Evolutionary conservation across 1,139 yeast genomes (phyloP).

Genomic region (Kodamaea fungicola): DNA sequence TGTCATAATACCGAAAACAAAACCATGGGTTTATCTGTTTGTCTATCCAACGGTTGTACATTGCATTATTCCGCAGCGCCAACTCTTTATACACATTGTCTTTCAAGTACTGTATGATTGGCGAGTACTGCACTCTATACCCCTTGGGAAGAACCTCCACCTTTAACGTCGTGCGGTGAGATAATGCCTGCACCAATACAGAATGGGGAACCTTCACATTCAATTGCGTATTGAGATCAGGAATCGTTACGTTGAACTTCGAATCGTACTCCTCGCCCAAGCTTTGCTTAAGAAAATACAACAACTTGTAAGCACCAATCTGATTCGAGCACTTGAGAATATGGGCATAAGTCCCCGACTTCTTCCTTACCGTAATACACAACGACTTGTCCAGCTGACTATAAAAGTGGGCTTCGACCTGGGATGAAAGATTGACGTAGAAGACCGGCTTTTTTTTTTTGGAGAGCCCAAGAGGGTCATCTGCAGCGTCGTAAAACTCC

Average conservation of each 20-base stretch:
- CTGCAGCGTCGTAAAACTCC: constrained; percentile 53
- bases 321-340: constrained; percentile 55
- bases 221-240: constrained; percentile 46
- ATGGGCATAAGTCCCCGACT: constrained; percentile 34
- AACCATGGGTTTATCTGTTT: constrained; percentile 37
- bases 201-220: constrained; percentile 38
- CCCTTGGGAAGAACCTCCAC: constrained; percentile 24
- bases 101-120: constrained; percentile 33
- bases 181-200: constrained; percentile 16
- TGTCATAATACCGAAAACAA: constrained; percentile 66
- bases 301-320: constrained; percentile 57
- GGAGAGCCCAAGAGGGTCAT: constrained; percentile 29
- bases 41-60: constrained; percentile 17
- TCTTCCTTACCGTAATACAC: constrained; percentile 41
- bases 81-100: constrained; percentile 18
- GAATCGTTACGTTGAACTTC: constrained; percentile 42
- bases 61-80: constrained; percentile 6
- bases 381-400: constrained; percentile 69
- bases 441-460: constrained; percentile 23
- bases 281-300: constrained; percentile 50
- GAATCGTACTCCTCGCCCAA: constrained; percentile 27
- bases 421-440: constrained; percentile 18
- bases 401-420: constrained; percentile 48
- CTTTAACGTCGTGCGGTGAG: constrained; percentile 6
- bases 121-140: constrained; percentile 30